phyloP scores from a whole-genome alignment of 2,329 filamentous ascomycete genomes.

The Xylaria sp. region DNA sequence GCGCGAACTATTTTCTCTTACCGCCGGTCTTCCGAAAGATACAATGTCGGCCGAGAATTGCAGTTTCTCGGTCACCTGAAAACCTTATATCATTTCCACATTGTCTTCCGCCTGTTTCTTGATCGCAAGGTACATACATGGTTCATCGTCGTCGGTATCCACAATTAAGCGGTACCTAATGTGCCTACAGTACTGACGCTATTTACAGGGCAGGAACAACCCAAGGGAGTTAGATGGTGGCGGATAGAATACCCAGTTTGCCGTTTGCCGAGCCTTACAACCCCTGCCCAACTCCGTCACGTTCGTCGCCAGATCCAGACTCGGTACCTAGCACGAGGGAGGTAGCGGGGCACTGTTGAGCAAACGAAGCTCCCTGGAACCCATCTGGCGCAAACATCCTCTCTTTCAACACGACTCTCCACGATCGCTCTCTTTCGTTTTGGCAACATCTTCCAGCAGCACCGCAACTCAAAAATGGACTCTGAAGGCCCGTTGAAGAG shows the following conservation, averaged over 20 bases:
- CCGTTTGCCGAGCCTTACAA: conserved; percentile 25
- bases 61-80: no score
- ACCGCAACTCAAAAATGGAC: conserved; percentile 57
- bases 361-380: conserved; percentile 4
- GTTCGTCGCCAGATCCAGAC: conserved; percentile 32
- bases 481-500: conserved; percentile 70
- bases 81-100: not conserved
- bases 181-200: not conserved
- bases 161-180: not conserved
- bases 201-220: not conserved
- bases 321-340: conserved; percentile 1
- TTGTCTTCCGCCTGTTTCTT: not conserved
- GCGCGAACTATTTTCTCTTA: not conserved
- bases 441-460: not conserved
- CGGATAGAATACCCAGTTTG: conserved; percentile 24
- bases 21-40: not conserved
- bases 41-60: not conserved
- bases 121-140: not conserved
- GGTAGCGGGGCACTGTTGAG: conserved; percentile 28
- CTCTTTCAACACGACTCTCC: conserved; percentile 11
- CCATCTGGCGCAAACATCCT: conserved; percentile 28
- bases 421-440: not conserved
- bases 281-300: conserved; percentile 35
- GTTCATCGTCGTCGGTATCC: not conserved
- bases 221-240: not conserved